phyloP scores from a whole-genome alignment of 768 basidiomycete genomes.

The Lactarius quietus region DNA sequence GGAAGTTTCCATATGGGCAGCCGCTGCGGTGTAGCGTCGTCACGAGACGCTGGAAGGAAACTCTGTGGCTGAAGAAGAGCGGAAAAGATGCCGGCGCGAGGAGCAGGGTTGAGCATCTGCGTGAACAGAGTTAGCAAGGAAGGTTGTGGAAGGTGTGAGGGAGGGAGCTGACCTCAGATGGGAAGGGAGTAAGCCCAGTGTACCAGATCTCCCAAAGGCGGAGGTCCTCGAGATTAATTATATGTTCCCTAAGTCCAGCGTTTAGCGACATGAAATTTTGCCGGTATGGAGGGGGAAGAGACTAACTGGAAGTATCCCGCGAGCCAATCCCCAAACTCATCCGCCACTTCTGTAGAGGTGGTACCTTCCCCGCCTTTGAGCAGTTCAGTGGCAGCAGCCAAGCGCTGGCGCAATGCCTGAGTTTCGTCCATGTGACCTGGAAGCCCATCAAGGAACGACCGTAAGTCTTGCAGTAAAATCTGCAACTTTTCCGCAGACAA shows the following conservation, averaged over 20 bases:
- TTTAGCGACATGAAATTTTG: background rate
- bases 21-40: background rate
- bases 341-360: slow-evolving; percentile 20
- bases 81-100: slow-evolving; percentile 56
- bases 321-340: slow-evolving; percentile 48
- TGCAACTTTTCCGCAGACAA: slow-evolving; percentile 36
- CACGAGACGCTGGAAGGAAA: slow-evolving; percentile 33
- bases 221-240: slow-evolving; percentile 47
- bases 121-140: background rate
- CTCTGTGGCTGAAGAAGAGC: slow-evolving; percentile 59
- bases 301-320: slow-evolving; percentile 27
- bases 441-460: slow-evolving; percentile 37
- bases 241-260: slow-evolving; percentile 36
- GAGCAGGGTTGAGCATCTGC: slow-evolving; percentile 67
- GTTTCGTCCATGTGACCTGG: slow-evolving; percentile 9
- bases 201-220: slow-evolving; percentile 73
- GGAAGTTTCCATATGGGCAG: slow-evolving; percentile 51
- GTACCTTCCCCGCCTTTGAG: slow-evolving; percentile 6
- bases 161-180: slow-evolving; percentile 52
- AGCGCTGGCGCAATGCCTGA: background rate
- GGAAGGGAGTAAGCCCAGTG: slow-evolving; percentile 59
- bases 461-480: slow-evolving; percentile 41
- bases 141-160: background rate
- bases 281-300: background rate
- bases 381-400: background rate